Percentiles rank a stretch among this genome's conserved stretches.
phyloP scores from a whole-genome alignment of 140 eudicot genomes.

The Stevia rebaudiana region DNA sequence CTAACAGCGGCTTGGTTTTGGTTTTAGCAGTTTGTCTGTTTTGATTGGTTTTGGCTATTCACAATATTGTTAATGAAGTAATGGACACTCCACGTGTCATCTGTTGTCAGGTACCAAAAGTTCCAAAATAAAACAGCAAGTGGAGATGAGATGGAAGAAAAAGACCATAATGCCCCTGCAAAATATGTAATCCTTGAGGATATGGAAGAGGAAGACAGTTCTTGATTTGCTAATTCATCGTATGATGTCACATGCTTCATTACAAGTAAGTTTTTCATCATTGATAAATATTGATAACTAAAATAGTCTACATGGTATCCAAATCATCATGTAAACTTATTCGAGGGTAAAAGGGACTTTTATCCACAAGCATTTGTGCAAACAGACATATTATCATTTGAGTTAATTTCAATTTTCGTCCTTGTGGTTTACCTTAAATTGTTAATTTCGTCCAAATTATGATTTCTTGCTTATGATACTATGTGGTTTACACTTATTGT shows the following conservation, averaged over 20 bases:
- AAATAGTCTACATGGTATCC: not conserved
- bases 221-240: constrained; percentile 27
- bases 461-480: no score
- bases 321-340: not conserved
- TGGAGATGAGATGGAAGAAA: constrained; percentile 29
- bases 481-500: no score
- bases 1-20: no score
- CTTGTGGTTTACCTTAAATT: no score
- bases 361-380: not conserved
- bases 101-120: constrained; percentile 59
- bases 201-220: constrained; percentile 37
- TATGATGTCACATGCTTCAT: constrained; percentile 17
- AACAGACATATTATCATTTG: not conserved
- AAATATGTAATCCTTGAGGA: constrained; percentile 88
- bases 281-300: not conserved
- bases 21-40: no score
- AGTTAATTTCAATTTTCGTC: no score
- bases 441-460: no score
- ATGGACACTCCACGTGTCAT: not conserved
- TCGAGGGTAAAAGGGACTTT: not conserved
- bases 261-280: constrained; percentile 16
- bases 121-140: constrained; percentile 49
- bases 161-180: constrained; percentile 36
- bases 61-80: not conserved
- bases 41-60: no score